phyloP scores from a whole-genome alignment of 2,329 filamentous ascomycete genomes.

The Aspergillus sclerotialis region DNA sequence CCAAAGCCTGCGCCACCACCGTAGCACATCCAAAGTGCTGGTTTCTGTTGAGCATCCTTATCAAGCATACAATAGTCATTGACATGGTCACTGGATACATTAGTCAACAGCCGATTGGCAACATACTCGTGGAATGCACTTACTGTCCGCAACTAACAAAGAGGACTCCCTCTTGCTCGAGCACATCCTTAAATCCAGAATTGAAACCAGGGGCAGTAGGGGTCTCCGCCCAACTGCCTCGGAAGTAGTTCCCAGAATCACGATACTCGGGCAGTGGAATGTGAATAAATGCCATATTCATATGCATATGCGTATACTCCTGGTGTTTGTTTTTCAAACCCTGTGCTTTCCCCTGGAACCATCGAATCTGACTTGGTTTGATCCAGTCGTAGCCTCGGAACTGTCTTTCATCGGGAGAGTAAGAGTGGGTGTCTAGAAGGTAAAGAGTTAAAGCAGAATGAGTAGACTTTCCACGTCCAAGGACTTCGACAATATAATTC shows the following conservation, averaged over 20 bases:
- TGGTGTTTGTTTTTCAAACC: constrained; percentile 68
- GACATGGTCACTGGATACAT: constrained; percentile 65
- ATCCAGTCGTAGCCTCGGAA: constrained; percentile 97
- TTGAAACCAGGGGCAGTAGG: constrained; percentile 87
- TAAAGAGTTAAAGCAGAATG: constrained; percentile 95
- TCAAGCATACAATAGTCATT: constrained; percentile 91
- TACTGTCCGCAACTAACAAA: constrained; percentile 89
- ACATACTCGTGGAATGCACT: constrained; percentile 31
- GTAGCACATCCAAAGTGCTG: constrained; percentile 96
- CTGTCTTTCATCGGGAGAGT: constrained; percentile 80
- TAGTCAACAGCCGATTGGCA: too few species aligned
- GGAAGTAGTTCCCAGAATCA: constrained; percentile 50
- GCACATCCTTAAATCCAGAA: constrained; percentile 82
- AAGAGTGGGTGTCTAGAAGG: constrained; percentile 85
- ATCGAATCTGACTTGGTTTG: constrained; percentile 86
- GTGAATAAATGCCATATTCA: constrained; percentile 96
- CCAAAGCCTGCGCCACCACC: constrained; percentile 87
- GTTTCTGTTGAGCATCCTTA: constrained; percentile 47
- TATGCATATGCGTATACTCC: constrained; percentile 83
- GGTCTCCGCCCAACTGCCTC: constrained; percentile 71
- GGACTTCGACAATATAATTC: constrained; percentile 89
- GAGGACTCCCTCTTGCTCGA: constrained; percentile 76
- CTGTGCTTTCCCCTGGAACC: constrained; percentile 77
- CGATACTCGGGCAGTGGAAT: constrained; percentile 90
- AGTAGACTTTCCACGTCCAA: constrained; percentile 68